Evolutionary conservation across 129 eudicot species (phyloP).

Genomic region (Lactuca sativa): DNA sequence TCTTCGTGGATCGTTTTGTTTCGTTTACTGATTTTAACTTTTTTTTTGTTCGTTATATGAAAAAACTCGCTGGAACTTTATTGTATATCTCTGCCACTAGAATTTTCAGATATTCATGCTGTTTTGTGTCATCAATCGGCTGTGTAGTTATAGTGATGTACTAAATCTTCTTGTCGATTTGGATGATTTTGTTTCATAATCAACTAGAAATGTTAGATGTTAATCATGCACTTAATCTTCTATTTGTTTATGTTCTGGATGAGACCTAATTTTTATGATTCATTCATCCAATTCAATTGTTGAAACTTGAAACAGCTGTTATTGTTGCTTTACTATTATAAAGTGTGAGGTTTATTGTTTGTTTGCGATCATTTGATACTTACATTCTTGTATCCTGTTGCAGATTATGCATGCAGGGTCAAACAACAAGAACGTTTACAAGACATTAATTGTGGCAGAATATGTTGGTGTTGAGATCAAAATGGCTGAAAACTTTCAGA

Average conservation of each 20-base stretch:
- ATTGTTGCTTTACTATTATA: too few relatives aligned
- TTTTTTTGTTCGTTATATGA: background rate
- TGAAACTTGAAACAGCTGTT: background rate
- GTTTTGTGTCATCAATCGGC: background rate
- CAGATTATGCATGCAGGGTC: slow-evolving; percentile 59
- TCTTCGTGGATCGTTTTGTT: background rate
- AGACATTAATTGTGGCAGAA: slow-evolving; percentile 80
- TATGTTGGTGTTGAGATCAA: slow-evolving; percentile 71
- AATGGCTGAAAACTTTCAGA: slow-evolving; percentile 52
- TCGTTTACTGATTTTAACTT: background rate
- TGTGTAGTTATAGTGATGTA: background rate
- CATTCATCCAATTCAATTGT: too few relatives aligned
- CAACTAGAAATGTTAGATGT: background rate
- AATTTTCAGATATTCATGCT: background rate
- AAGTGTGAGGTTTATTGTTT: background rate
- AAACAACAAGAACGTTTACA: slow-evolving; percentile 57
- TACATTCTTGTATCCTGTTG: background rate
- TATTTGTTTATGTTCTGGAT: background rate
- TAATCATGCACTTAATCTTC: background rate
- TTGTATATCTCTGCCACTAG: background rate
- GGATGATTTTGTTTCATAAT: background rate
- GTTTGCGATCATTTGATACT: background rate
- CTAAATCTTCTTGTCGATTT: background rate
- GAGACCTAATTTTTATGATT: background rate
- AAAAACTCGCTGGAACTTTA: background rate